phyloP scores from a whole-genome alignment of 768 basidiomycete genomes.

The Boletus sp. region DNA sequence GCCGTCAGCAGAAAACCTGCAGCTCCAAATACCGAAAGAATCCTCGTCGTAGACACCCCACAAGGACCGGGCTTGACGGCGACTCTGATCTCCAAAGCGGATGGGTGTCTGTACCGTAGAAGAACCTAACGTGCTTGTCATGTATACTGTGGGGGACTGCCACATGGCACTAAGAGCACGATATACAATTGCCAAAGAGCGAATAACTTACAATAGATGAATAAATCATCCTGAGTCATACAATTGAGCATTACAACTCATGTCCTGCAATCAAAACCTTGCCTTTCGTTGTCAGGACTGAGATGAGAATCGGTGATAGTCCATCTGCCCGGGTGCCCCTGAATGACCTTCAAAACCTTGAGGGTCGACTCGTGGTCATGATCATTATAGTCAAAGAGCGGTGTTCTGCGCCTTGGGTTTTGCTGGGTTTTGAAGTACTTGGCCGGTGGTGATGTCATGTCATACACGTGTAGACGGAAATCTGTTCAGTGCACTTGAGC shows the following conservation, averaged over 20 bases:
- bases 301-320: constrained; percentile 95
- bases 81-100: constrained; percentile 49
- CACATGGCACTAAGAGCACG: constrained; percentile 2
- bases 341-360: constrained; percentile 60
- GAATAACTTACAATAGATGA: constrained; percentile 66
- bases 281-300: constrained; percentile 86
- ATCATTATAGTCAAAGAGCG: constrained; percentile 25
- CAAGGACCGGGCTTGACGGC: constrained; percentile 31
- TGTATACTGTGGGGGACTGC: constrained; percentile 71
- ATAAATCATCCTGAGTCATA: constrained; percentile 74
- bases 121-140: constrained; percentile 69
- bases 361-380: constrained; percentile 49
- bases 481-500: constrained; percentile 43
- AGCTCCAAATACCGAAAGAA: constrained; percentile 83
- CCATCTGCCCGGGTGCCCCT: constrained; percentile 79
- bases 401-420: constrained; percentile 16
- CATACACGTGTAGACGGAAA: constrained; percentile 87
- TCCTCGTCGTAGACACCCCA: constrained; percentile 41
- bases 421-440: constrained; percentile 18
- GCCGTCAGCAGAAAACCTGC: constrained; percentile 94
- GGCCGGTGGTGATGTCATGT: constrained; percentile 54
- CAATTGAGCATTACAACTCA: constrained; percentile 24
- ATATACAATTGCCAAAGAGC: neutral
- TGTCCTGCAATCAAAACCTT: constrained; percentile 45
- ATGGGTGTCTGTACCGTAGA: constrained; percentile 63